Evolutionary conservation across 164 flowering plant genomes (phyloP).

Genomic region (Protea cynaroides): DNA sequence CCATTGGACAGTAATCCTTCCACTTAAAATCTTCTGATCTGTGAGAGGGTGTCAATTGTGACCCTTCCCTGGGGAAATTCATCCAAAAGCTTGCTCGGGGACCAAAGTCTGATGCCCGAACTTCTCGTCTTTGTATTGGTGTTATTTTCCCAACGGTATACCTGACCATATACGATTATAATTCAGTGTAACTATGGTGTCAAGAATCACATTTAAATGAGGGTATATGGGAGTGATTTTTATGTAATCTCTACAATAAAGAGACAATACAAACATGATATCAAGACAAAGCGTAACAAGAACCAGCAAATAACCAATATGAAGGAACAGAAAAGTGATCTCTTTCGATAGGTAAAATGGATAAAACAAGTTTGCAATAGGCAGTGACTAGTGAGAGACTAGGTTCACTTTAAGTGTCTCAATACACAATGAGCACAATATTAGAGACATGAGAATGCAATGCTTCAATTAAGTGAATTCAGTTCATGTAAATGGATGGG

Average conservation of each 20-base stretch:
- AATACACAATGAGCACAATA: too few species aligned
- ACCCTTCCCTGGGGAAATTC: conserved; percentile 90
- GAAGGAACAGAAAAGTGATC: background rate
- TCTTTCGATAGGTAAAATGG: too few species aligned
- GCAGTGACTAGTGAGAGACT: too few species aligned
- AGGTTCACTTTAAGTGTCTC: too few species aligned
- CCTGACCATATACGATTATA: conserved; percentile 32
- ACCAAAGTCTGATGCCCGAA: conserved; percentile 84
- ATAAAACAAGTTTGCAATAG: too few species aligned
- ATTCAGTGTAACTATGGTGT: background rate
- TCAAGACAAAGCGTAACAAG: background rate
- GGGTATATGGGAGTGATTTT: background rate
- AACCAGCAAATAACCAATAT: background rate
- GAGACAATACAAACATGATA: background rate
- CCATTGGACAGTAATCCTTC: conserved; percentile 99
- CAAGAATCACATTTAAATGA: background rate
- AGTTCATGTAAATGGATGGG: too few species aligned
- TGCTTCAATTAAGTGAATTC: too few species aligned
- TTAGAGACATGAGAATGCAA: too few species aligned
- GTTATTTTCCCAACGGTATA: conserved; percentile 98
- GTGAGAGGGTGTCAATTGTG: conserved; percentile 87
- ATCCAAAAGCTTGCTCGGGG: conserved; percentile 97
- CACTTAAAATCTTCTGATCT: conserved; percentile 90
- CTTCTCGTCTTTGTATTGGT: conserved; percentile 92
- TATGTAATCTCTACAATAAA: background rate